phyloP scores from a whole-genome alignment of 2,329 filamentous ascomycete species.

The Pseudovirgaria hyperparasitica region DNA sequence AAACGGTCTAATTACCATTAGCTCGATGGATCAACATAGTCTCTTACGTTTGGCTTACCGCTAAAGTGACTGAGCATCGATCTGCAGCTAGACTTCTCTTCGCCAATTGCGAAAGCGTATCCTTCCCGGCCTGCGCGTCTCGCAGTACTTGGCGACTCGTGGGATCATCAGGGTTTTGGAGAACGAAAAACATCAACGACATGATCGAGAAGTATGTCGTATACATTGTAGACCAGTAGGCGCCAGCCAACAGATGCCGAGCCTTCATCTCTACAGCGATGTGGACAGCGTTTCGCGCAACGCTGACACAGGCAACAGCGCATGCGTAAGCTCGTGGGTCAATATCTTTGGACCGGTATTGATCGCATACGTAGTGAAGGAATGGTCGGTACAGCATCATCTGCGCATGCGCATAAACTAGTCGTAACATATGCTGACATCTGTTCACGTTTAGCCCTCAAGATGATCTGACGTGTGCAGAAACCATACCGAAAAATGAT shows the following conservation, averaged over 20 bases:
- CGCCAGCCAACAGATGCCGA: conserved; percentile 61
- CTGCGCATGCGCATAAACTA: conserved; percentile 73
- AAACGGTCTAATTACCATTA: conserved; percentile 48
- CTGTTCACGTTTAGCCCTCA: conserved; percentile 26
- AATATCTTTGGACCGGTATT: conserved; percentile 36
- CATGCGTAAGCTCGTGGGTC: conserved; percentile 71
- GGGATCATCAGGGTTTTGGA: conserved; percentile 65
- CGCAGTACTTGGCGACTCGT: conserved; percentile 69
- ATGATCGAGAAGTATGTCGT: conserved; percentile 73
- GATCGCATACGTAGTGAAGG: conserved; percentile 65
- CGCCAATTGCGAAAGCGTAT: conserved; percentile 67
- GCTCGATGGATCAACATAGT: conserved; percentile 4
- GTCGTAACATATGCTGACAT: conserved; percentile 60
- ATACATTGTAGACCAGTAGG: conserved; percentile 80
- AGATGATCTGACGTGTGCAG: background rate
- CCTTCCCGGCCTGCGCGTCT: conserved; percentile 73
- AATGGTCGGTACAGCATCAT: conserved; percentile 75
- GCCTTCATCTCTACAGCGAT: conserved; percentile 68
- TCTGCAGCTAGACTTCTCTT: conserved; percentile 82
- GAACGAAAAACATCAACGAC: conserved; percentile 65
- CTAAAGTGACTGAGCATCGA: conserved; percentile 64
- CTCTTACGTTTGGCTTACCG: conserved; percentile 38
- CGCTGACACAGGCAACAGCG: conserved; percentile 52
- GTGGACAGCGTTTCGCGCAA: conserved; percentile 63
- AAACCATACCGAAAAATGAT: conserved; percentile 59